Evolutionary conservation across 257 asterid species (phyloP), one percentile per base, ranked within the genome.

Genomic region (Sherardia arvensis): DNA sequence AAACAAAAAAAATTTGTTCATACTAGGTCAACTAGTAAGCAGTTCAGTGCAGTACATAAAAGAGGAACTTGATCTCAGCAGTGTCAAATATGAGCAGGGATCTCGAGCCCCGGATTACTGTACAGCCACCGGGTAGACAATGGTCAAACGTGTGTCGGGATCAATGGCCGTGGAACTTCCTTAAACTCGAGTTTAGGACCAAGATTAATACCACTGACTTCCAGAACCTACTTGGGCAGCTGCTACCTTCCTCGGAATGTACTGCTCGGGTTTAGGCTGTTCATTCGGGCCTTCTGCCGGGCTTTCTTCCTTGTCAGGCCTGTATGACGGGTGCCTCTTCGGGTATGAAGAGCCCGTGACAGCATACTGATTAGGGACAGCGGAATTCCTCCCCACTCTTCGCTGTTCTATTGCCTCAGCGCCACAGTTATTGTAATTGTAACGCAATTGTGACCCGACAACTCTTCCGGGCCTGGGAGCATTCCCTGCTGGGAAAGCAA

Each of bases 381-480:
- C 83, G 8, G 90, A 84, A 78, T 78, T 87, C 68, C 89, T 84
- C 15, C 67, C 67, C 43, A 74, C 67, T 75, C 81, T 86, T 47
- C 84, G 85, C 60, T 83, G 90, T 53, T 88, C 95, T 8, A 66
- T 74, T 59, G 76, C 78, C 59, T 84, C 96, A 8, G 65, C 81
- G 26, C 82, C 93, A 65, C 82, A 67, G 59, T 71, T 75, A 73
- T 71, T 83, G 77, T 86, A 85, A 73, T 71, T 83, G 77, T 86
- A 85, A 60, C 84, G 88, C 69, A 82, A 28, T 18, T 77, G 80
- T 17, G 96, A 78, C 61, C 95, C 88, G 22, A 74, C 69, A 38
- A 81, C 87, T 66, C 85, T 88, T 61, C 96, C 96, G 0, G 96
- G 96, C 70, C 96, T 75, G 65, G 95, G 85, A 71, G 78, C 83